Base-by-base conservation (phyloP, 257 asterid genomes). In the Nicotiana undulata region DNA sequence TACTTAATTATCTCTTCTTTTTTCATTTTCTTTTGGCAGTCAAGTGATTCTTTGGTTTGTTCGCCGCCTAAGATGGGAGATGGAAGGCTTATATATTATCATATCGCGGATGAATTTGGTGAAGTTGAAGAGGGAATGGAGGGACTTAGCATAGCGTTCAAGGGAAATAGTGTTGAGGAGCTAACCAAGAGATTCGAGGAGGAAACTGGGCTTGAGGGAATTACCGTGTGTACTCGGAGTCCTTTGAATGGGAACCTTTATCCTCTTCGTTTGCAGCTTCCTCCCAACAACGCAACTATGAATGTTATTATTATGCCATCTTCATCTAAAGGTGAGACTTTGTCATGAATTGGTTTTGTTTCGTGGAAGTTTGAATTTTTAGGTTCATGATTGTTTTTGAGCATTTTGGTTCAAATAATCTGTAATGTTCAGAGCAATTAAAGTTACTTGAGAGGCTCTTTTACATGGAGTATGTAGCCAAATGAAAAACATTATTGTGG, bases 181-280 rank as follows among this genome's bases (percentile, higher is more conserved):
- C 52, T 93, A 86, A 86, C 84, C 6, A 83, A 80, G 79, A 88
- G 86, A 82, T 86, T 95, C 58, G 93, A 89, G 87, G 91, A 75
- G 17, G 99, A 90, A 77, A 82, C 88, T 0, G 95, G 96, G 79
- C 76, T 92, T 7, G 79, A 87, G 15, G 97, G 93, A 31, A 78
- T 92, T 68, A 89, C 90, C 0, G 98, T 95, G 40, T 92, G 98
- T 82, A 89, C 94, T 0, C 77, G 86, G 76, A 92, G 97, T 81
- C 96, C 97, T 4, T 86, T 93, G 61, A 90, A 95, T 74, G 97
- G 96, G 75, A 93, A 93, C 76, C 93, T 95, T 68, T 92, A 89
- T 79, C 98, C 99, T 79, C 99, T 96, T 22, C 97, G 91, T 51
- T 89, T 96, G 82, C 97, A 91, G 86, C 98, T 96, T 83, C 99